A percentile compares a stretch with the other conserved stretches of the same genome.
Evolutionary conservation across 2,329 filamentous ascomycete species (phyloP).

Genomic region (Botrytis aclada): DNA sequence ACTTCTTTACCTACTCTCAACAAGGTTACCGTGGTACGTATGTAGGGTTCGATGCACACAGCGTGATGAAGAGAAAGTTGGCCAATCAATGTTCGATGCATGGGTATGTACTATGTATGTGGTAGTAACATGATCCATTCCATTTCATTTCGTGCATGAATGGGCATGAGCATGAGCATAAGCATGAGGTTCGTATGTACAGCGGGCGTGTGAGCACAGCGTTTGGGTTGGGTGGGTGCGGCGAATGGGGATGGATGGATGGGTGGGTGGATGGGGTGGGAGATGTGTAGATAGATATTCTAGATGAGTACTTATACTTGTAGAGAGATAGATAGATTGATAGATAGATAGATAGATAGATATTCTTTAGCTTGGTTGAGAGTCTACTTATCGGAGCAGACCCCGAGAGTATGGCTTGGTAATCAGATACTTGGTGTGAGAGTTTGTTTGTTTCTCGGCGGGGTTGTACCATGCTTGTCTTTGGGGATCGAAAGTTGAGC

Average conservation of each 20-base stretch:
- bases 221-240: neutral
- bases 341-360: neutral
- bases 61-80: neutral
- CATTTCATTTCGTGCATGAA: neutral
- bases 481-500: too few relatives aligned
- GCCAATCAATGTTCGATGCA: too few relatives aligned
- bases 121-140: neutral
- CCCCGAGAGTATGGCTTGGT: neutral
- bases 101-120: neutral
- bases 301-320: too few relatives aligned
- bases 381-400: neutral
- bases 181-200: too few relatives aligned
- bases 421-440: neutral
- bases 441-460: too few relatives aligned
- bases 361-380: neutral
- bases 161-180: too few relatives aligned
- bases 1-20: neutral
- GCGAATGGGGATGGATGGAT: neutral
- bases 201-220: too few relatives aligned
- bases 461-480: too few relatives aligned
- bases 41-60: too few relatives aligned
- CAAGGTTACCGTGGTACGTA: neutral
- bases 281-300: too few relatives aligned
- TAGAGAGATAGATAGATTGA: too few relatives aligned
- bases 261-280: too few relatives aligned